Percentiles rank a stretch among this genome's conserved stretches.
phyloP scores from a whole-genome alignment of 495 filamentous ascomycete genomes.

The Aspergillus conjunctus region DNA sequence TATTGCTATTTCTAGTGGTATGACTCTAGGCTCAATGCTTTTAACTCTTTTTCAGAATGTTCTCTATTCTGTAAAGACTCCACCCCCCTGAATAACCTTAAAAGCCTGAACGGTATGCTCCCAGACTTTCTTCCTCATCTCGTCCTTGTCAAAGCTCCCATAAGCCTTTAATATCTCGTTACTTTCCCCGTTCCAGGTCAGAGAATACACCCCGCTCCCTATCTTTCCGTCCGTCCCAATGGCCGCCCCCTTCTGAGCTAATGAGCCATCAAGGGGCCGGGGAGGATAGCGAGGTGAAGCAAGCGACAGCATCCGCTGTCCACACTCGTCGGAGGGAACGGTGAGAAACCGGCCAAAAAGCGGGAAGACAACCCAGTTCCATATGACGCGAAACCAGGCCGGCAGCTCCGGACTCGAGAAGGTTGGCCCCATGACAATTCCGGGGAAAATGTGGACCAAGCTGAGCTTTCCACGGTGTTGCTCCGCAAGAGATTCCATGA shows the following conservation, averaged over 20 bases:
- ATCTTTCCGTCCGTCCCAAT: constrained; percentile 10
- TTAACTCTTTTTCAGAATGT: too few relatives aligned
- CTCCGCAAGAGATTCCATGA: constrained; percentile 9
- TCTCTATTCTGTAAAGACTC: constrained; percentile 3
- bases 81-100: constrained; percentile 3
- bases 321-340: constrained; percentile 6
- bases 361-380: constrained; percentile 9
- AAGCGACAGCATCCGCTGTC: constrained; percentile 5
- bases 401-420: constrained; percentile 9
- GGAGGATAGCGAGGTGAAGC: constrained; percentile 6
- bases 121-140: constrained; percentile 10
- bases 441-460: constrained; percentile 13
- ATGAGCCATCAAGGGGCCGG: not conserved
- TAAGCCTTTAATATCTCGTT: constrained; percentile 5
- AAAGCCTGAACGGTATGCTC: constrained; percentile 14
- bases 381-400: constrained; percentile 7
- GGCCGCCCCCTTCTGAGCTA: not conserved
- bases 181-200: constrained; percentile 6
- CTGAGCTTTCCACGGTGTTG: constrained; percentile 5
- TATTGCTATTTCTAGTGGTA: too few relatives aligned
- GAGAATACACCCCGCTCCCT: constrained; percentile 12
- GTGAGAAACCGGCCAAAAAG: constrained; percentile 1
- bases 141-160: constrained; percentile 5
- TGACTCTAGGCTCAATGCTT: too few relatives aligned
- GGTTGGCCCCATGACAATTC: constrained; percentile 11